Conservation (phyloP, 805 yeast genomes). For the Barnettozyma populi region DNA sequence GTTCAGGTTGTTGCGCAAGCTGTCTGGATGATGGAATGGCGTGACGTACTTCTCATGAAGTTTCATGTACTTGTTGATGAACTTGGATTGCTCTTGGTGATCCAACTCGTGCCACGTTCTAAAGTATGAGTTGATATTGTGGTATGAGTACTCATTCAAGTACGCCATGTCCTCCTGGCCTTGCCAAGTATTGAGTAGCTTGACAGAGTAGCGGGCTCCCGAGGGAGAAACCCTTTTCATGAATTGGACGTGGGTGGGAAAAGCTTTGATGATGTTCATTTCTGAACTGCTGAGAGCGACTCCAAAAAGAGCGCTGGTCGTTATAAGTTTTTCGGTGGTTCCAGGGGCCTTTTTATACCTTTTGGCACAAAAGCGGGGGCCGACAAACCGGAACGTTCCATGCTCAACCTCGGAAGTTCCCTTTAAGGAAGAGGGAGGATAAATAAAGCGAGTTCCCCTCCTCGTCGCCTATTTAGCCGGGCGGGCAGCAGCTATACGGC, state of each 20-base stretch:
- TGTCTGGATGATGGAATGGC: conserved; percentile 5
- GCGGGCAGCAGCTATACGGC: neutral
- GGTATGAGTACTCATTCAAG: conserved; percentile 10
- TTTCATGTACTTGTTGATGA: conserved; percentile 7
- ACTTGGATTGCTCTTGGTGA: conserved; percentile 7
- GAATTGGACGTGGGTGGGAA: conserved; percentile 9
- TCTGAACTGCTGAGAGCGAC: neutral
- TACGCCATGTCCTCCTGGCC: conserved; percentile 8
- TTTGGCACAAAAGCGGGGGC: neutral
- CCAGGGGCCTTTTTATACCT: neutral
- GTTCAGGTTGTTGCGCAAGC: conserved; percentile 4
- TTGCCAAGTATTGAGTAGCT: conserved; percentile 4
- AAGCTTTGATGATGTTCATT: conserved; percentile 9
- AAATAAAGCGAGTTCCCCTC: neutral
- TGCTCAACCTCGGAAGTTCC: neutral
- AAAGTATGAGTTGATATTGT: conserved; percentile 10
- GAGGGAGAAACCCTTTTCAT: conserved; percentile 5
- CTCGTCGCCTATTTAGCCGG: neutral
- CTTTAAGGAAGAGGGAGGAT: neutral
- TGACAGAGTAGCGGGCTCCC: conserved; percentile 6
- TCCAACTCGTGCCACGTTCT: conserved; percentile 12
- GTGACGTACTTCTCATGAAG: conserved; percentile 8
- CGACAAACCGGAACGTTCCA: neutral
- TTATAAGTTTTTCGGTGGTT: neutral
- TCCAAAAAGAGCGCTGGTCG: neutral